Evolutionary conservation across 768 basidiomycete species (phyloP), one percentile per base, ranked within the genome.

Genomic region (Termitomyces titanicus): DNA sequence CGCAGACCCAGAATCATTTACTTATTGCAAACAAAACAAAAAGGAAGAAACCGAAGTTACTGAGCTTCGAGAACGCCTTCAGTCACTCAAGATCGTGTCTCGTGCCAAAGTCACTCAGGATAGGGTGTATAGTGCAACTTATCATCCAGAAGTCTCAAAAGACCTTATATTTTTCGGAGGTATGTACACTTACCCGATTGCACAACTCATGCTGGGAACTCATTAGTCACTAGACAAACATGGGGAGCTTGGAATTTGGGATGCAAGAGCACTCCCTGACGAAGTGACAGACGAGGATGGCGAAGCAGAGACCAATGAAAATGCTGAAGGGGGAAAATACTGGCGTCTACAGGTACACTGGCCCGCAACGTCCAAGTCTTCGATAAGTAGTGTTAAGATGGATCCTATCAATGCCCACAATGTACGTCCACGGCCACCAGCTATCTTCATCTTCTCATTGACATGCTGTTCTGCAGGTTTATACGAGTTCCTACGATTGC

Each of bases 131-230:
- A 85, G 86, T 58, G 85, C 88, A 31, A 83, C 82, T 13, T 94
- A 88, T 67, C 92, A 94, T 65, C 89, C 91, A 4, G 90, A 90
- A 60, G 74, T 78, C 18, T 80, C 84, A 12, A 91, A 89, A 62
- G 92, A 94, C 68, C 68, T 94, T 12, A 79, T 94, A n/a, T 92
- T 93, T 66, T 90, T 93, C 66, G 92, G 92, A 67, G 89, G 89
- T 87, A 54, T 35, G 71, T n/a, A 35, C 58, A 35, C 20, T 33
- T 1, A 34, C 20, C 17, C 24, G 17, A 37, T 34, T n/a, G 7
- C 5, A 15, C 24, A 20, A 33, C 25, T 20, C 15, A 11, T 34
- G 9, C 6, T 31, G 22, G 33, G 40, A 52, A 46, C 33, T 55
- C 38, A 57, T 49, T n/a, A 18, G 11, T 17, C 15, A 34, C 25